Conservation (phyloP, 2,329 filamentous ascomycete genomes). For the Apiospora marii region DNA sequence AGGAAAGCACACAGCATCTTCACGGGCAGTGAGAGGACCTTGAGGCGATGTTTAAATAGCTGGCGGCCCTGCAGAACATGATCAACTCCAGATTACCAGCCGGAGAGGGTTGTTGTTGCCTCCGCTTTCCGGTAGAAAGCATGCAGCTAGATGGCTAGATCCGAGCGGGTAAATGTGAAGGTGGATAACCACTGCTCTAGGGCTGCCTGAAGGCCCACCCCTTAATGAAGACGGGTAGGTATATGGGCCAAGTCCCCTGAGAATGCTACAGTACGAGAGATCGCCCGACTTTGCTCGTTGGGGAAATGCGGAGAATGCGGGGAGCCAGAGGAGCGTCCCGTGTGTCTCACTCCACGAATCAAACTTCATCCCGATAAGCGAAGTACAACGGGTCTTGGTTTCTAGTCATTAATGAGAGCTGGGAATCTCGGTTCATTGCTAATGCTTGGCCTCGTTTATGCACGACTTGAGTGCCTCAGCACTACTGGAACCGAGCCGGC, state of each 20-base stretch:
- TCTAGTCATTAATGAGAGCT: not conserved
- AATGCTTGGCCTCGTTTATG: not conserved
- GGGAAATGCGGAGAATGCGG: constrained; percentile 21
- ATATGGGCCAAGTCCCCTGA: not conserved
- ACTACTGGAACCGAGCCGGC: not conserved
- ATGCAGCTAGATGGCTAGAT: not conserved
- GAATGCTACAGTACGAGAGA: not conserved
- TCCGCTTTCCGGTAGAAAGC: not conserved
- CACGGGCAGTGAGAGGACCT: not conserved
- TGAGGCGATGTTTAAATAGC: not conserved
- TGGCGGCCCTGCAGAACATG: not conserved
- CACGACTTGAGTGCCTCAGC: no score
- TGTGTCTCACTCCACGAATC: constrained; percentile 5
- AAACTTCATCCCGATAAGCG: not conserved
- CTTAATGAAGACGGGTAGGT: not conserved
- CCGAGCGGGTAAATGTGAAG: constrained; percentile 7
- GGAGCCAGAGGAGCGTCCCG: not conserved
- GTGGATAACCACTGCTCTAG: not conserved
- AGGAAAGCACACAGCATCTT: not conserved
- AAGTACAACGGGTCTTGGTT: not conserved
- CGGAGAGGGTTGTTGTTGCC: not conserved
- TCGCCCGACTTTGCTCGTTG: not conserved
- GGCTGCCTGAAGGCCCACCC: not conserved
- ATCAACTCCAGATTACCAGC: not conserved
- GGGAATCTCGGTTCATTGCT: not conserved